Evolutionary conservation across 2,329 filamentous ascomycete genomes (phyloP).

Genomic region (Xylaria sp.): DNA sequence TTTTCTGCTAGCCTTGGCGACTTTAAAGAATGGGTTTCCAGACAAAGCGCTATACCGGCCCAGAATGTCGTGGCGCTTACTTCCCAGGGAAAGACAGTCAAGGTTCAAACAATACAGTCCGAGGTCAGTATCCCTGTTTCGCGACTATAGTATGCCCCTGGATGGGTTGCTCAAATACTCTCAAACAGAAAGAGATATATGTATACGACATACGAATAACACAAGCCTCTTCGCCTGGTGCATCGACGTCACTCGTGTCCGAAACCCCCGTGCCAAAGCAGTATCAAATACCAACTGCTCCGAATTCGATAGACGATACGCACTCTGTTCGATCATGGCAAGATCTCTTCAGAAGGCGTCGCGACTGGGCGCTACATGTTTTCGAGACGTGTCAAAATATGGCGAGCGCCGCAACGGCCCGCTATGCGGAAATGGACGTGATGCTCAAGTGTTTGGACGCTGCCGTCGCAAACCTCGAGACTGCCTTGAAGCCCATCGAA

Average conservation of each 20-base stretch:
- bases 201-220: constrained; percentile 87
- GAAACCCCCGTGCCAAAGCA: constrained; percentile 63
- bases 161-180: constrained; percentile 26
- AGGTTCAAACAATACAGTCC: constrained; percentile 78
- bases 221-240: constrained; percentile 62
- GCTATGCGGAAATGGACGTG: constrained; percentile 77
- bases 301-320: constrained; percentile 84
- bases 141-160: neutral
- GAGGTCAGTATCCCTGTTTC: constrained; percentile 67
- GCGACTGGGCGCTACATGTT: constrained; percentile 79
- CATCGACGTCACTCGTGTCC: constrained; percentile 56
- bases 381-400: constrained; percentile 75
- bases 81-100: constrained; percentile 82
- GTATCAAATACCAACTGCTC: constrained; percentile 71
- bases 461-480: constrained; percentile 84
- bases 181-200: constrained; percentile 80
- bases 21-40: constrained; percentile 82
- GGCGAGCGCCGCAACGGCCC: constrained; percentile 68
- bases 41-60: constrained; percentile 75
- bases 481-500: constrained; percentile 76
- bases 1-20: constrained; percentile 74
- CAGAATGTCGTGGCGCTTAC: constrained; percentile 90
- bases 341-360: constrained; percentile 81
- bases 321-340: constrained; percentile 89
- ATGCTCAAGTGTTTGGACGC: constrained; percentile 84